Percentiles rank a stretch among this genome's conserved stretches.
phyloP scores from a whole-genome alignment of 192 early-diverging fungal genomes.

The Geranomyces michiganensis region DNA sequence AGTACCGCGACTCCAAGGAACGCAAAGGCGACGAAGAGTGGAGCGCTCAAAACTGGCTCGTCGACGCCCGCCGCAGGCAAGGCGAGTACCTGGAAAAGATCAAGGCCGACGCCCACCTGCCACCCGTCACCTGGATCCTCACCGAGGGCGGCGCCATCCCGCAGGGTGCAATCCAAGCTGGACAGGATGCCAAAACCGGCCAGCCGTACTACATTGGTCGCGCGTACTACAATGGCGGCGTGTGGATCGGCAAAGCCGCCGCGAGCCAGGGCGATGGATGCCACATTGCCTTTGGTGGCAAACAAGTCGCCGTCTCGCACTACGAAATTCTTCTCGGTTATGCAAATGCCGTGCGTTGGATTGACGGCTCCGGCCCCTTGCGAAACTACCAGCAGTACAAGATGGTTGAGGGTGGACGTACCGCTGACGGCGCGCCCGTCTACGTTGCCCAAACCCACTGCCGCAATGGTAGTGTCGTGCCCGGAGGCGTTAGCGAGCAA shows the following conservation, averaged over 20 bases:
- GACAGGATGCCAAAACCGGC: slow-evolving; percentile 58
- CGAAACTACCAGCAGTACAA: slow-evolving; percentile 57
- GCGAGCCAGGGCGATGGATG: slow-evolving; percentile 36
- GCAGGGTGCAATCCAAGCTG: slow-evolving; percentile 57
- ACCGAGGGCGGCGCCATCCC: slow-evolving; percentile 38
- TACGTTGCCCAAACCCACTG: slow-evolving; percentile 53
- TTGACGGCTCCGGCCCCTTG: slow-evolving; percentile 48
- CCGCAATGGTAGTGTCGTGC: slow-evolving; percentile 53
- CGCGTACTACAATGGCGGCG: slow-evolving; percentile 46
- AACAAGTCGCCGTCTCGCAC: slow-evolving; percentile 50
- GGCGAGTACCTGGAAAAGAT: slow-evolving; percentile 29
- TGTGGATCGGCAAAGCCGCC: slow-evolving; percentile 44
- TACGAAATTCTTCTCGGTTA: slow-evolving; percentile 68
- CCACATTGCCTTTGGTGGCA: slow-evolving; percentile 57
- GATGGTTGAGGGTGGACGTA: slow-evolving; percentile 22
- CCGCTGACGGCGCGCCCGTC: slow-evolving; percentile 57
- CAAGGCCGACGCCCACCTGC: slow-evolving; percentile 22
- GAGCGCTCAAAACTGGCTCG: slow-evolving; percentile 22
- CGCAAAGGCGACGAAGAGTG: slow-evolving; percentile 11
- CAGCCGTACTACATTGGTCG: slow-evolving; percentile 63
- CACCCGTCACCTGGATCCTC: slow-evolving; percentile 33
- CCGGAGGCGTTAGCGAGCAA: slow-evolving; percentile 45
- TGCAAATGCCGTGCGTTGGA: slow-evolving; percentile 57
- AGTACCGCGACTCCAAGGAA: slow-evolving; percentile 33
- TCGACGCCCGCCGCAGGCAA: slow-evolving; percentile 30